A percentile compares a stretch with the other conserved stretches of the same genome.
Evolutionary conservation across 768 basidiomycete species (phyloP).

Genomic region (Pisolithus orientalis): DNA sequence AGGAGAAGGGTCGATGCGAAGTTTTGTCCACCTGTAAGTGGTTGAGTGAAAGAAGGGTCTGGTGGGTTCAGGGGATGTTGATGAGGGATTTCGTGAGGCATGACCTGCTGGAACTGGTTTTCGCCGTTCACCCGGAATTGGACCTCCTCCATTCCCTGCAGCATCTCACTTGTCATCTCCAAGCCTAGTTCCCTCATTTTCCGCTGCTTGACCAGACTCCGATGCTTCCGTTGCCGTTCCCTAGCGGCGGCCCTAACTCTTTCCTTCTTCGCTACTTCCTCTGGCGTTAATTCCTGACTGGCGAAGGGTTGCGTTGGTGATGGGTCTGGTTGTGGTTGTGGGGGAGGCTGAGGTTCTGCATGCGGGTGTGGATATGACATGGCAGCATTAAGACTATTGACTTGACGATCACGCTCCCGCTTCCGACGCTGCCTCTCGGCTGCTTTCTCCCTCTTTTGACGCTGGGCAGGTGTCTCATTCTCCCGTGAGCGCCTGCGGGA

Average conservation of each 20-base stretch:
- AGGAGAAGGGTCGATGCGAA: slow-evolving; percentile 76
- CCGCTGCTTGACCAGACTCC: slow-evolving; percentile 67
- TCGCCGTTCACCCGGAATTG: slow-evolving; percentile 53
- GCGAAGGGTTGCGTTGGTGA: slow-evolving; percentile 19
- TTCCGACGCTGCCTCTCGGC: slow-evolving; percentile 81
- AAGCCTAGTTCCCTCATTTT: slow-evolving; percentile 80
- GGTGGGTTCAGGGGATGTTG: slow-evolving; percentile 32
- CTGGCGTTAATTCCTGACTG: slow-evolving; percentile 42
- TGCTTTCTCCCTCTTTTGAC: slow-evolving; percentile 78
- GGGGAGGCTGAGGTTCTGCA: slow-evolving; percentile 25
- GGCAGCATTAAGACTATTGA: slow-evolving; percentile 34
- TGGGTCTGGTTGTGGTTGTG: slow-evolving; percentile 29
- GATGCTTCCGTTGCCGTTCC: slow-evolving; percentile 79
- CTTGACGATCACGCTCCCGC: slow-evolving; percentile 61
- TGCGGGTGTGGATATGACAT: slow-evolving; percentile 33
- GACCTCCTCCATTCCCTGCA: slow-evolving; percentile 58
- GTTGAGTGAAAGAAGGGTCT: slow-evolving; percentile 61
- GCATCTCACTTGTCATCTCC: slow-evolving; percentile 73
- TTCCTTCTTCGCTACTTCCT: slow-evolving; percentile 63
- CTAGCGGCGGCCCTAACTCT: slow-evolving; percentile 70
- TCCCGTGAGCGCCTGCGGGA: slow-evolving; percentile 54
- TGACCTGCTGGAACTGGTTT: slow-evolving; percentile 30
- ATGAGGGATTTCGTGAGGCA: slow-evolving; percentile 31
- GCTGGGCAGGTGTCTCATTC: slow-evolving; percentile 68
- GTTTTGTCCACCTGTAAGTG: slow-evolving; percentile 56